Evolutionary conservation across 352 stramenopile genomes (phyloP).

Genomic region (Phytophthora constricta): DNA sequence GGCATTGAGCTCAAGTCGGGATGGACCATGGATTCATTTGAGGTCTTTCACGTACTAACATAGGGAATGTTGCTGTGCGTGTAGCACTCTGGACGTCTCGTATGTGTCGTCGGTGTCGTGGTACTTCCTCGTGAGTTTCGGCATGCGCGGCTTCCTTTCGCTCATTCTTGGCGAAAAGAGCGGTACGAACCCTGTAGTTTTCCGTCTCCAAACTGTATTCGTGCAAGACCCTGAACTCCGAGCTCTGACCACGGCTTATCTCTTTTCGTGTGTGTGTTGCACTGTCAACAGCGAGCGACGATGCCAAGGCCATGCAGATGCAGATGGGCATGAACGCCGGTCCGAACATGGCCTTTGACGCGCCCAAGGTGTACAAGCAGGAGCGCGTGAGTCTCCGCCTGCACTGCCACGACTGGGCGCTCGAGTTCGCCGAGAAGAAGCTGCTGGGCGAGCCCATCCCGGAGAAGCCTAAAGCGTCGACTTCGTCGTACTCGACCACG

Average conservation of each 20-base stretch:
- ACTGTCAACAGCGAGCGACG: slow-evolving; percentile 70
- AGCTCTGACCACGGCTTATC: slow-evolving; percentile 6
- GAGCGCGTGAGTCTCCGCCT: slow-evolving; percentile 85
- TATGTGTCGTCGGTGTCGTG: slow-evolving; percentile 98
- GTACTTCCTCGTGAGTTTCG: slow-evolving; percentile 99
- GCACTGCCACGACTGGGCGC: slow-evolving; percentile 82
- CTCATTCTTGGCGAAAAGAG: slow-evolving; percentile 95
- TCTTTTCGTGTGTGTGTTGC: neutral
- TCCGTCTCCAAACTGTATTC: too few relatives aligned
- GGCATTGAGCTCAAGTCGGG: slow-evolving; percentile 94
- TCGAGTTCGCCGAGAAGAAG: slow-evolving; percentile 87
- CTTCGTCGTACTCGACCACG: slow-evolving; percentile 16
- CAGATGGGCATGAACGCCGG: slow-evolving; percentile 92
- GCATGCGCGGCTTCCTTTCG: slow-evolving; percentile 96
- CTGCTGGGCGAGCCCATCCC: slow-evolving; percentile 78
- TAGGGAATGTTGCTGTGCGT: slow-evolving; percentile 1
- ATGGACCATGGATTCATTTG: neutral
- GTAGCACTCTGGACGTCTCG: slow-evolving; percentile 95
- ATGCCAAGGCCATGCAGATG: slow-evolving; percentile 92
- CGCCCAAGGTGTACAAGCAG: slow-evolving; percentile 90
- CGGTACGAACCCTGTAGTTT: slow-evolving; percentile 40
- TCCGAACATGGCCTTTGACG: slow-evolving; percentile 90
- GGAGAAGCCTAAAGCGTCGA: slow-evolving; percentile 41
- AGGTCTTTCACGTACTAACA: slow-evolving; percentile 6
- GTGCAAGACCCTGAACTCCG: too few relatives aligned